phyloP scores from a whole-genome alignment of 208 protist species.

The Angomonas ambiguus region DNA sequence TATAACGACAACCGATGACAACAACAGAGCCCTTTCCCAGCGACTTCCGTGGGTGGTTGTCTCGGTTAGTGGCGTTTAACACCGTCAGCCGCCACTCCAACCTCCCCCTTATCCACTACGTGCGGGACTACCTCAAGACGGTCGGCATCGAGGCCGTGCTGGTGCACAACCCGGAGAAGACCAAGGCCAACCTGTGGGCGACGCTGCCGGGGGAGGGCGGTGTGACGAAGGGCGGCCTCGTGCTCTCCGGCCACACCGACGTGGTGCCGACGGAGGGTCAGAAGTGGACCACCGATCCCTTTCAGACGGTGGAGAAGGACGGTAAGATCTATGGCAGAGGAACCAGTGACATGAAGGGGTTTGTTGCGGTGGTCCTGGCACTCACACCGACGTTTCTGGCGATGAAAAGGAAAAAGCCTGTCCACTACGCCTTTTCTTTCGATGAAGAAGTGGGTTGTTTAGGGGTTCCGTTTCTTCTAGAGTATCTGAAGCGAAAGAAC shows the following conservation, averaged over 20 bases:
- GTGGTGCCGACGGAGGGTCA: constrained; percentile 71
- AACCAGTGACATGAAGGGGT: constrained; percentile 44
- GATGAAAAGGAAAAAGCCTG: constrained; percentile 24
- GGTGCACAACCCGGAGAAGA: constrained; percentile 32
- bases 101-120: constrained; percentile 46
- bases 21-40: background rate
- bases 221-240: constrained; percentile 42
- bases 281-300: constrained; percentile 57
- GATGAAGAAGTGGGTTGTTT: constrained; percentile 20
- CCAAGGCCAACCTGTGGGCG: constrained; percentile 52
- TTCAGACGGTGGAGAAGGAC: constrained; percentile 21
- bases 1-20: background rate
- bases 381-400: constrained; percentile 23
- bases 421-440: constrained; percentile 31
- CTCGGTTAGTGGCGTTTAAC: constrained; percentile 47
- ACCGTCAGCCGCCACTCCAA: constrained; percentile 58
- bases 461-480: background rate
- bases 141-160: constrained; percentile 34
- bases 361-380: constrained; percentile 35
- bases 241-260: constrained; percentile 59
- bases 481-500: background rate
- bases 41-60: constrained; percentile 22
- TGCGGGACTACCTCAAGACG: constrained; percentile 25
- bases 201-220: constrained; percentile 44
- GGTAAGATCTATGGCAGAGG: constrained; percentile 17